A percentile compares a stretch with the other conserved stretches of the same genome.
These are phyloP conservation scores for Glarea lozoyensis DNA, from an alignment of 495 filamentous ascomycete species.

Conservation along the genomic window DNA sequence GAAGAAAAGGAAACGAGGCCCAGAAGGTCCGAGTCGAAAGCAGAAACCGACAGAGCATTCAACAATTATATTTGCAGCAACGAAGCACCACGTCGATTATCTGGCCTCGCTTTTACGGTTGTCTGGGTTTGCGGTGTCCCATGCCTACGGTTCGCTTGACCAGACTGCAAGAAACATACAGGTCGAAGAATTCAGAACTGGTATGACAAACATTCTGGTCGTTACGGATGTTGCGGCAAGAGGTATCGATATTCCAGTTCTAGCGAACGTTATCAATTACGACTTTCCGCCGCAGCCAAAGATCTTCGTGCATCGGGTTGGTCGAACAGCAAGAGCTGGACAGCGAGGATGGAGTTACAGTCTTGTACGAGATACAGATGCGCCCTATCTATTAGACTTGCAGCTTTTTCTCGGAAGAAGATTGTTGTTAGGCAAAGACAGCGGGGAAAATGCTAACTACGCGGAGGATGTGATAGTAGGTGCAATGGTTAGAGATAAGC, in stretches of 20 bases:
- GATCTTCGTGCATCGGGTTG: conserved; percentile 92
- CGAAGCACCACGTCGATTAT: conserved; percentile 98
- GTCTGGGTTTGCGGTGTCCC: conserved; percentile 80
- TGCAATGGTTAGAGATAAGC: conserved; percentile 52
- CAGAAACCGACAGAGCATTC: conserved; percentile 68
- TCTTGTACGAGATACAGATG: conserved; percentile 74
- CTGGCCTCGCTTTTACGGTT: conserved; percentile 60
- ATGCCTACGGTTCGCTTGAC: conserved; percentile 88
- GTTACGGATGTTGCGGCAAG: conserved; percentile 95
- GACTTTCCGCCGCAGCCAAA: conserved; percentile 97
- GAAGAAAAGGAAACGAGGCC: conserved; percentile 64
- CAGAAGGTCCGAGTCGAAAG: conserved; percentile 32
- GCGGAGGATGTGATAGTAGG: conserved; percentile 76
- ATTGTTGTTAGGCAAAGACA: conserved; percentile 57
- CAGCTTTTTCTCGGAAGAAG: conserved; percentile 85
- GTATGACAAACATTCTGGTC: conserved; percentile 83
- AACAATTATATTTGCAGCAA: conserved; percentile 88
- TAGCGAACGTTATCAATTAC: conserved; percentile 98
- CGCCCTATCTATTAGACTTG: conserved; percentile 86
- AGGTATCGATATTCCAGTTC: conserved; percentile 93
- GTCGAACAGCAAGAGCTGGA: conserved; percentile 88
- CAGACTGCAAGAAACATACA: conserved; percentile 87
- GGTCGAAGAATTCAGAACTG: conserved; percentile 77
- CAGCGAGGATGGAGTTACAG: conserved; percentile 90
- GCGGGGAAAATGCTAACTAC: conserved; percentile 51